Evolutionary conservation across 2,329 filamentous ascomycete species (phyloP), one percentile per base, ranked within the genome.

Genomic region (Triangularia setosa): DNA sequence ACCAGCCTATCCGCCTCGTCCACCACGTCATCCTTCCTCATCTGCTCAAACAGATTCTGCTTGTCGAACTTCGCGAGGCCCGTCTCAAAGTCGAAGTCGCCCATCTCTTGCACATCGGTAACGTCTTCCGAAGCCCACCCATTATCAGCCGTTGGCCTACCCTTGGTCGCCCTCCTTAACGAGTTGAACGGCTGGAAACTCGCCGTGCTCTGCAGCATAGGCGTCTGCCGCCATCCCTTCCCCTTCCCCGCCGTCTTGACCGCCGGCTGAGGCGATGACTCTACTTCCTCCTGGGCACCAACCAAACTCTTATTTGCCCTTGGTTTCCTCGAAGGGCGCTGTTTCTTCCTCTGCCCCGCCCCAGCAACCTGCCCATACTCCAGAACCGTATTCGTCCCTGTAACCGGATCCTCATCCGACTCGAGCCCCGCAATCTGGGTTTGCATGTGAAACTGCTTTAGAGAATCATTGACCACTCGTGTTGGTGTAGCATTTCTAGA

Each of bases 101-200:
- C 92, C 81, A 95, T 86, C 74, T 96, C 94, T 77, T 94, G 91
- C 23, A 95, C 91, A 74, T 98, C 95, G 0, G 92, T 97, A 23
- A 94, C 93, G 73, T 98, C 94, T 74, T 97, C 95, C 0, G 94
- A 97, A 3, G 92, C 93, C 93, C 94, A 98, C 3, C 92, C 94
- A 74, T 92, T 96, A 53, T 92, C 25, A 4, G 52, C 85, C 8
- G 76, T 76, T 28, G 74, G 74, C 69, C 76, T 80, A 63, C 75
- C 79, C 65, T 79, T 81, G 70, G 80, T 77, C 67, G 73, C 78
- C 74, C 77, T 84, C 75, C 84, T 92, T 1, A 89, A 74, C 0
- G 83, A 83, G 53, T 81, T 78, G 70, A 85, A 89, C 0, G 86
- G 86, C 72, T 89, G 87, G 65, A 89, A 89, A 0, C 84, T 85